These are phyloP conservation scores for Mucor sp. DNA, from an alignment of 371 early-diverging fungal genomes.

Conservation along the genomic window DNA sequence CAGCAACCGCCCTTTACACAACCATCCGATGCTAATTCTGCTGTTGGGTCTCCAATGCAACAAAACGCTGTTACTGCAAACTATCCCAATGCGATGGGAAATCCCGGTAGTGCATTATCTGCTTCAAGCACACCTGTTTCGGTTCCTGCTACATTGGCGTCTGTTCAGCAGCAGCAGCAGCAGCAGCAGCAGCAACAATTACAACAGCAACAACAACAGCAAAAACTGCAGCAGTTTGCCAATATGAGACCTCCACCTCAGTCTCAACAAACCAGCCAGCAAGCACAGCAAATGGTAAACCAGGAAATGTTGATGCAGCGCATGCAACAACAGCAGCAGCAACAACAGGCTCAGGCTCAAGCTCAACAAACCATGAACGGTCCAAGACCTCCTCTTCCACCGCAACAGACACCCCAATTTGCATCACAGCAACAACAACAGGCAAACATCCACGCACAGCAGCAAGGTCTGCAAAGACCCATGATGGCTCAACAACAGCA, in stretches of 20 bases:
- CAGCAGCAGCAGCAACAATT: conserved; percentile 7
- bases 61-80: conserved; percentile 4
- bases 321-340: conserved; percentile 21
- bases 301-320: conserved; percentile 29
- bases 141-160: conserved; percentile 13
- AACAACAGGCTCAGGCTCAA: conserved; percentile 1
- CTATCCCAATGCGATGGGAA: conserved; percentile 6
- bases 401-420: conserved; percentile 8
- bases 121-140: conserved; percentile 12
- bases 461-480: conserved; percentile 17
- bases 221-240: not conserved
- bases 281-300: conserved; percentile 5
- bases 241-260: conserved; percentile 9
- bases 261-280: not conserved
- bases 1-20: not conserved
- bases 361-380: conserved; percentile 28
- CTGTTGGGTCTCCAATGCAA: conserved; percentile 17
- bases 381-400: conserved; percentile 24
- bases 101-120: not conserved
- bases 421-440: conserved; percentile 12
- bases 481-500: conserved; percentile 15
- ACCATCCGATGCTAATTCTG: not conserved
- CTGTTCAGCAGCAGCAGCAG: conserved; percentile 10
- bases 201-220: conserved; percentile 10
- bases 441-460: conserved; percentile 7